A percentile compares a stretch with the other conserved stretches of the same genome.
Conservation (phyloP, 2,329 filamentous ascomycete species). For the Fusarium sp. region DNA sequence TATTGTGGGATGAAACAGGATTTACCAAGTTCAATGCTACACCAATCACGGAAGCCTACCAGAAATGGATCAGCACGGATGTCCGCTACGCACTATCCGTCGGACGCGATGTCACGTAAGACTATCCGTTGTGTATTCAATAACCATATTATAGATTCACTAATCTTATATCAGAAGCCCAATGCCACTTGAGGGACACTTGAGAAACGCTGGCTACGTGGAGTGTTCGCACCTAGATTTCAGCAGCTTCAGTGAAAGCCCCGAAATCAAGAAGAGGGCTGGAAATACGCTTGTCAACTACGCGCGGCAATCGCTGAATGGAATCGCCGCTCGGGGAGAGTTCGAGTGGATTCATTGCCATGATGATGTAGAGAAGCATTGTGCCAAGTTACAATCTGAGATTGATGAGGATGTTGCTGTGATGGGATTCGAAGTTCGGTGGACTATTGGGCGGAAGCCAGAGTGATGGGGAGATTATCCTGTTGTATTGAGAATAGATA, state of each 20-base stretch:
- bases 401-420: neutral
- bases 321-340: neutral
- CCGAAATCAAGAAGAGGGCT: neutral
- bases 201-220: neutral
- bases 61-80: constrained; percentile 11
- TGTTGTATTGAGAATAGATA: no score
- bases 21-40: neutral
- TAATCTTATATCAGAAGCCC: neutral
- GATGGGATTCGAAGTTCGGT: constrained; percentile 4
- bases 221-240: constrained; percentile 3
- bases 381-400: neutral
- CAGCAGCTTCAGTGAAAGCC: neutral
- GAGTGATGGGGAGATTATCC: neutral
- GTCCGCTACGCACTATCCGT: neutral
- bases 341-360: constrained; percentile 5
- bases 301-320: neutral
- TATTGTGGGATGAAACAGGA: constrained; percentile 12
- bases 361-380: neutral
- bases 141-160: neutral
- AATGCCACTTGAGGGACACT: neutral
- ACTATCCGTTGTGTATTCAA: neutral
- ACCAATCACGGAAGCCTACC: constrained; percentile 1
- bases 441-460: constrained; percentile 4
- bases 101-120: constrained; percentile 1
- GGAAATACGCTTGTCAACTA: neutral